phyloP scores from a whole-genome alignment of 192 early-diverging fungal species.

The Entrophospora sp. region DNA sequence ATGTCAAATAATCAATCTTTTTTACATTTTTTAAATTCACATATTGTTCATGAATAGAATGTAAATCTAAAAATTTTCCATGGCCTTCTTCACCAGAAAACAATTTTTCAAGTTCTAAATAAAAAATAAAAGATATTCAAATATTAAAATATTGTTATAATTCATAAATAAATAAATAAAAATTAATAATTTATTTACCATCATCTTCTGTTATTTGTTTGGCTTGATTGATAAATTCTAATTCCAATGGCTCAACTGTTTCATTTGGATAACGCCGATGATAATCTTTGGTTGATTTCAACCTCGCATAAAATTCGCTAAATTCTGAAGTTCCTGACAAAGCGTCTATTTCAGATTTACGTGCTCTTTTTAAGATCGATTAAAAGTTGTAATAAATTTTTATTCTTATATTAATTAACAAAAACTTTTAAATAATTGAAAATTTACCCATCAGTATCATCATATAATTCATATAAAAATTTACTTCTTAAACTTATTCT shows the following conservation, averaged over 20 bases:
- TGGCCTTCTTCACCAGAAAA: slow-evolving; percentile 89
- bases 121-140: slow-evolving; percentile 25
- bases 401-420: too few species aligned
- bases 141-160: too few species aligned
- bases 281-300: slow-evolving; percentile 73
- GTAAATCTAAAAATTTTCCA: slow-evolving; percentile 82
- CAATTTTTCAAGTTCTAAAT: slow-evolving; percentile 63
- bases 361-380: too few species aligned
- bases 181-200: slow-evolving; percentile 20
- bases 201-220: slow-evolving; percentile 28
- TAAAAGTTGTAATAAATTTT: too few species aligned
- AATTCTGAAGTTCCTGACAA: slow-evolving; percentile 65
- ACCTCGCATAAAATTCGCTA: slow-evolving; percentile 76
- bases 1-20: slow-evolving; percentile 58
- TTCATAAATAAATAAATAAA: neutral
- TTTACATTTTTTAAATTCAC: slow-evolving; percentile 67
- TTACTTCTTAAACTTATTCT: slow-evolving; percentile 60
- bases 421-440: too few species aligned
- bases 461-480: slow-evolving; percentile 54
- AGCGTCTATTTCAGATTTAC: slow-evolving; percentile 59
- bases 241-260: slow-evolving; percentile 68
- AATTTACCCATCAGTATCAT: slow-evolving; percentile 38
- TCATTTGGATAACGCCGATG: slow-evolving; percentile 72
- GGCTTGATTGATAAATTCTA: slow-evolving; percentile 61
- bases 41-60: slow-evolving; percentile 70